Conservation (phyloP, 371 early-diverging fungal genomes). For the Zancudomyces culisetae region DNA sequence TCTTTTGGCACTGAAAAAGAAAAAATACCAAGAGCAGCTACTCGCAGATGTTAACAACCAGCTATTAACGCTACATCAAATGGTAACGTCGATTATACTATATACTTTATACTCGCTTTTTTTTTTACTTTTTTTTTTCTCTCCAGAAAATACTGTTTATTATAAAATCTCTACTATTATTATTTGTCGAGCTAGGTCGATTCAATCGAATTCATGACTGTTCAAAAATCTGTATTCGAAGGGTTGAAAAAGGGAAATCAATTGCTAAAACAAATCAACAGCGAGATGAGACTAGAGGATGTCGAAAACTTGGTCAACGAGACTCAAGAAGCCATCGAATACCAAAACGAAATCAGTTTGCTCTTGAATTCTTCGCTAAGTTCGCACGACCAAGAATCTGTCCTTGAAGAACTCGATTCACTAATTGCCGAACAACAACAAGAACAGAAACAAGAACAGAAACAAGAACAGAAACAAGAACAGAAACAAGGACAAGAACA, state of each 20-base stretch:
- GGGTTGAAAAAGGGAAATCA: slow-evolving; percentile 68
- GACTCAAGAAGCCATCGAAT: slow-evolving; percentile 85
- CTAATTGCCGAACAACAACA: no score
- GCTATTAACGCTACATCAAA: slow-evolving; percentile 67
- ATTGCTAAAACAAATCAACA: slow-evolving; percentile 70
- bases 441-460: no score
- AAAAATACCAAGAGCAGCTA: slow-evolving; percentile 82
- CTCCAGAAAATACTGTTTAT: no score
- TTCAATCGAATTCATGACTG: slow-evolving; percentile 76
- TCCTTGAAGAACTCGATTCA: slow-evolving; percentile 53
- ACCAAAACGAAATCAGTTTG: slow-evolving; percentile 82
- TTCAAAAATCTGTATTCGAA: slow-evolving; percentile 71
- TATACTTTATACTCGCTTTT: background rate
- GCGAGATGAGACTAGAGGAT: slow-evolving; percentile 78
- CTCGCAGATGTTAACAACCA: slow-evolving; percentile 67
- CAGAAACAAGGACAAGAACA: no score
- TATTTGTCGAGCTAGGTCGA: slow-evolving; percentile 29
- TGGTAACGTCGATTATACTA: no score
- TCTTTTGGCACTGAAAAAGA: slow-evolving; percentile 74
- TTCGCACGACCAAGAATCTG: slow-evolving; percentile 69
- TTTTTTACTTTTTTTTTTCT: background rate
- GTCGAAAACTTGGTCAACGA: slow-evolving; percentile 88
- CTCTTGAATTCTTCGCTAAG: slow-evolving; percentile 46
- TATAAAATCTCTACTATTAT: no score
- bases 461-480: no score